Percentiles rank a stretch among this genome's conserved stretches.
Evolutionary conservation across 2,329 filamentous ascomycete genomes (phyloP).

Genomic region (Cladosporium sp.): DNA sequence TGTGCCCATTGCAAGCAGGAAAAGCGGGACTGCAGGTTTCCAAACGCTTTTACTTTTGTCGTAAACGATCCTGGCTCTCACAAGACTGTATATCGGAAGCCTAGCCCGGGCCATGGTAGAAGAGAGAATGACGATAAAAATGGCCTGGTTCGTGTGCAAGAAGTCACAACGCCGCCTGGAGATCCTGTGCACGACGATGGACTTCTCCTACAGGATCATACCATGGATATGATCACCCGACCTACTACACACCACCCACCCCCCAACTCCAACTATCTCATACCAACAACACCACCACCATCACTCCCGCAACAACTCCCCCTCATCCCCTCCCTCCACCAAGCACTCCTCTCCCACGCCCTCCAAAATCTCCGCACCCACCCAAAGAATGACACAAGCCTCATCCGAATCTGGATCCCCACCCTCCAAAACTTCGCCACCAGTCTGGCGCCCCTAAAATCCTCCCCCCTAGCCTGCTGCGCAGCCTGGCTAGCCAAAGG

Average conservation of each 20-base stretch:
- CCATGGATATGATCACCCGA: too few relatives aligned
- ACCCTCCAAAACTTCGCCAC: conserved; percentile 5
- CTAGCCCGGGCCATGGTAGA: not conserved
- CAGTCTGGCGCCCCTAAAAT: not conserved
- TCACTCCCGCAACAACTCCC: conserved; percentile 1
- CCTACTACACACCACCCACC: too few relatives aligned
- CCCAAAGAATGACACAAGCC: not conserved
- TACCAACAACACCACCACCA: not conserved
- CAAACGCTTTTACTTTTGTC: conserved; percentile 3
- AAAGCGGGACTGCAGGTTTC: not conserved
- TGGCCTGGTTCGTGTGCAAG: not conserved
- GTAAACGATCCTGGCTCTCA: conserved; percentile 8
- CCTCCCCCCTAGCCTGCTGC: conserved; percentile 4
- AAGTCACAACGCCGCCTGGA: not conserved
- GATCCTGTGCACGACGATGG: too few relatives aligned
- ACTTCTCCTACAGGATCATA: too few relatives aligned
- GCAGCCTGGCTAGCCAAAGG: conserved; percentile 4
- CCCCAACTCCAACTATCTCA: not conserved
- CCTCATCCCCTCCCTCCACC: not conserved
- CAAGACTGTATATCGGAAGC: not conserved
- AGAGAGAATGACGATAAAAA: not conserved
- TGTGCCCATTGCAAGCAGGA: not conserved
- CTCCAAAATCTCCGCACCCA: not conserved
- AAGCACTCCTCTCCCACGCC: conserved; percentile 6
- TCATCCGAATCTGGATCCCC: conserved; percentile 3